phyloP scores from a whole-genome alignment of 1,284 basidiomycete species.

The Moniliella sp. region DNA sequence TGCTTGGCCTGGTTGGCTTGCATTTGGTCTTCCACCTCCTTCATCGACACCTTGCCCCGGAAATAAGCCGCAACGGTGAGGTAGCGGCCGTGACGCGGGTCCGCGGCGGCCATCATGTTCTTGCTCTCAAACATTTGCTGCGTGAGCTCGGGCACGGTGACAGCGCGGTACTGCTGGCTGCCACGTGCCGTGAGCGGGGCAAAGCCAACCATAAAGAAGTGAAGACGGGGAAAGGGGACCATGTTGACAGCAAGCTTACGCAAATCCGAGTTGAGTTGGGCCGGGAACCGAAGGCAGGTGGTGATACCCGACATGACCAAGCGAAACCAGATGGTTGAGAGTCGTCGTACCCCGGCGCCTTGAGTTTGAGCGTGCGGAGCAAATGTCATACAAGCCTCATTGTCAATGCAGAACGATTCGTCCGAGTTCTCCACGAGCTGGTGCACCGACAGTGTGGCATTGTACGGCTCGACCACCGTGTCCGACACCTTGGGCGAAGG shows the following conservation, averaged over 20 bases:
- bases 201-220: constrained; percentile 97
- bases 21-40: constrained; percentile 38
- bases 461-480: constrained; percentile 87
- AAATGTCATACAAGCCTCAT: constrained; percentile 85
- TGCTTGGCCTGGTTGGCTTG: constrained; percentile 28
- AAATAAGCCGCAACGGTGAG: constrained; percentile 75
- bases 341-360: constrained; percentile 20
- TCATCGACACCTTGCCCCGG: constrained; percentile 45
- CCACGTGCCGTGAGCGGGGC: constrained; percentile 81
- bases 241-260: constrained; percentile 83
- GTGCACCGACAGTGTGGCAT: constrained; percentile 67
- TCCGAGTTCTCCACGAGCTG: constrained; percentile 75
- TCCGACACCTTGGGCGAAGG: constrained; percentile 86
- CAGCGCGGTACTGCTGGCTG: constrained; percentile 72
- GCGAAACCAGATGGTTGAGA: constrained; percentile 46
- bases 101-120: constrained; percentile 61
- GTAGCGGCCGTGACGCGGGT: constrained; percentile 74
- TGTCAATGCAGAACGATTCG: constrained; percentile 72
- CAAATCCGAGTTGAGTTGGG: constrained; percentile 77
- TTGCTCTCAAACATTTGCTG: constrained; percentile 90
- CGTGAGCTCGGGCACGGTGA: constrained; percentile 82
- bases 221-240: constrained; percentile 85
- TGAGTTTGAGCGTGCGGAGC: constrained; percentile 50
- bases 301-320: constrained; percentile 77
- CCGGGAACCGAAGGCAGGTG: constrained; percentile 75